Base-by-base conservation (phyloP, 768 basidiomycete genomes). In the Amanita phalloides region DNA sequence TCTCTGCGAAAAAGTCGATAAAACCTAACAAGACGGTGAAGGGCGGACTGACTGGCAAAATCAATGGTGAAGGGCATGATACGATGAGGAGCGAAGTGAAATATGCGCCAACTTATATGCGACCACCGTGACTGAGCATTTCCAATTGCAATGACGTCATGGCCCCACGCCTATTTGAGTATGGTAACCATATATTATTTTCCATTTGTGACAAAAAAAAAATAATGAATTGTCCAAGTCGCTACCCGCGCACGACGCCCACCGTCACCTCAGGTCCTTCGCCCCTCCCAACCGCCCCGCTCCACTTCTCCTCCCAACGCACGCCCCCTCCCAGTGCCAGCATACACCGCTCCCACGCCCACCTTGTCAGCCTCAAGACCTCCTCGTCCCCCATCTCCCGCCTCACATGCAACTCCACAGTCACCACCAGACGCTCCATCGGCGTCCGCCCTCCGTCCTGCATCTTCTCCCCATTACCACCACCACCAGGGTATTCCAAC, bases 381-480 rank as follows among this genome's bases (percentile, higher is more conserved):
- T 87, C 86, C 23, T 73, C 74, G 64, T 93, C 90, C 6, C 71
- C 72, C 38, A 90, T 61, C 53, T 84, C 81, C 35, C 71, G 64
- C 35, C 71, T 67, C 11, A 95, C 86, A 60, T 90, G 90, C 41
- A 90, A 66, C 61, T 90, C 84, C 23, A 94, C 70, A 28, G 91
- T 89, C 28, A 90, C 81, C 11, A 95, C 75, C 53, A 90, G 70
- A 11, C 13, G 33, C 33, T 13, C 33, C 33, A 33, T 33, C 10
- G 35, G 68, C 17, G 14, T 48, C 36, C 21, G n/a, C 43, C 45
- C 36, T 70, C 68, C 9, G 49, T 37, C 35, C 4, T 33, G 33
- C 4, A 1, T 51, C 47, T 44, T 28, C 35, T 32, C 35, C 43
- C 35, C 42, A 43, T 8, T 1, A 38, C 10, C 20, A 48, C 20